Evolutionary conservation across 495 filamentous ascomycete species (phyloP).

Genomic region (Podospora didyma): DNA sequence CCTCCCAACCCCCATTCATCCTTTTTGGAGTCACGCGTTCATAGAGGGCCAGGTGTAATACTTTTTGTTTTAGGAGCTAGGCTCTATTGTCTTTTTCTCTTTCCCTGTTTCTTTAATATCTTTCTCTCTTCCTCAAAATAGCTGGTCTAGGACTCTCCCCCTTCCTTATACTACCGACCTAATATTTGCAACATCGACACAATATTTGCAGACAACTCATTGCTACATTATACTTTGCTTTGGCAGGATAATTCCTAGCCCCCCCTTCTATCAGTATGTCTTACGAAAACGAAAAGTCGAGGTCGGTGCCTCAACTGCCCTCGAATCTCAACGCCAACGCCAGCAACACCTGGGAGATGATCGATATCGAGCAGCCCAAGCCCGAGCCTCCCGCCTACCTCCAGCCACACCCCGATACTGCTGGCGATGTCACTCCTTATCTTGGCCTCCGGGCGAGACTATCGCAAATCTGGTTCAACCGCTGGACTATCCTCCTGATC

Average conservation of each 20-base stretch:
- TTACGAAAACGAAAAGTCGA: constrained; percentile 16
- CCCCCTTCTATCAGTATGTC: neutral
- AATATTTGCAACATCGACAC: neutral
- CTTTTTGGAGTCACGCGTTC: neutral
- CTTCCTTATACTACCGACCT: neutral
- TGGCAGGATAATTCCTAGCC: neutral
- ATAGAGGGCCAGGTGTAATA: neutral
- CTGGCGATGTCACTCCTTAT: constrained; percentile 71
- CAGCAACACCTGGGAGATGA: constrained; percentile 17
- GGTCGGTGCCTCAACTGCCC: constrained; percentile 17
- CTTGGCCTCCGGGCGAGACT: constrained; percentile 84
- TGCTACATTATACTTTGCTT: neutral
- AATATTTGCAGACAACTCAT: neutral
- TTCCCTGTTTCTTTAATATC: neutral
- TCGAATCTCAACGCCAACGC: constrained; percentile 23
- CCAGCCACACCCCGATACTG: constrained; percentile 22
- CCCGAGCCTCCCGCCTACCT: constrained; percentile 11
- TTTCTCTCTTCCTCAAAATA: neutral
- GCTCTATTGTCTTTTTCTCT: neutral
- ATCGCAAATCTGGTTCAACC: constrained; percentile 95
- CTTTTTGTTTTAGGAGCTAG: neutral
- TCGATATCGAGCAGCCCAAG: constrained; percentile 11
- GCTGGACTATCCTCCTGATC: constrained; percentile 88
- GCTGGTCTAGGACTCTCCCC: neutral
- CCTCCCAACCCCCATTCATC: neutral